A percentile compares a stretch with the other conserved stretches of the same genome.
Conservation (phyloP, 129 eudicot genomes). For the Tagetes patula region DNA sequence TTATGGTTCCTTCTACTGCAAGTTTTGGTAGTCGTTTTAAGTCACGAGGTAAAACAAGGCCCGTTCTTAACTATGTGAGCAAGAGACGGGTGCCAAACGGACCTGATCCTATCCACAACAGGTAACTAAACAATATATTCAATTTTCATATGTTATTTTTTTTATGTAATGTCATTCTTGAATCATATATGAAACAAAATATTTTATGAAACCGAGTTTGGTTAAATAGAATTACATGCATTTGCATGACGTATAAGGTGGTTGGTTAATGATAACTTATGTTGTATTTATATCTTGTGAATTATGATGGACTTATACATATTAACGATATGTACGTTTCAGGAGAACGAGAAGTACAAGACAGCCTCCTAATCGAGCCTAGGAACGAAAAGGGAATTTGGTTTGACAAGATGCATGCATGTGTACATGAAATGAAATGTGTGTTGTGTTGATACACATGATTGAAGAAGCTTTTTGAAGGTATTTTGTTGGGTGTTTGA, state of each 20-base stretch:
- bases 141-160: background rate
- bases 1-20: conserved; percentile 30
- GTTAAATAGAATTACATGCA: background rate
- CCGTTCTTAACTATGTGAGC: conserved; percentile 53
- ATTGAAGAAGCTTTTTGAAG: conserved; percentile 31
- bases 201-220: conserved; percentile 17
- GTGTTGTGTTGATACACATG: conserved; percentile 2
- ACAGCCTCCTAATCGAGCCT: conserved; percentile 56
- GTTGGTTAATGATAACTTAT: background rate
- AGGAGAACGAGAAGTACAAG: conserved; percentile 61
- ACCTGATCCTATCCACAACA: conserved; percentile 95
- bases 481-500: conserved; percentile 31
- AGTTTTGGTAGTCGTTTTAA: conserved; percentile 30
- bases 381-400: conserved; percentile 24
- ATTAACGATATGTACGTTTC: conserved; percentile 14
- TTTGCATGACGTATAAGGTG: conserved; percentile 14
- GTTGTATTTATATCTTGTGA: conserved; percentile 2
- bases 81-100: conserved; percentile 92
- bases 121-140: conserved; percentile 37
- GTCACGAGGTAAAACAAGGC: conserved; percentile 34
- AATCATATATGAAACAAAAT: conserved; percentile 10
- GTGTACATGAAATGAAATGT: conserved; percentile 19
- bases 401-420: conserved; percentile 10
- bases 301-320: background rate
- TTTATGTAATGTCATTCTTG: conserved; percentile 6